Conservation (phyloP, 371 early-diverging fungal species). For the Actinomortierella wolfii region DNA sequence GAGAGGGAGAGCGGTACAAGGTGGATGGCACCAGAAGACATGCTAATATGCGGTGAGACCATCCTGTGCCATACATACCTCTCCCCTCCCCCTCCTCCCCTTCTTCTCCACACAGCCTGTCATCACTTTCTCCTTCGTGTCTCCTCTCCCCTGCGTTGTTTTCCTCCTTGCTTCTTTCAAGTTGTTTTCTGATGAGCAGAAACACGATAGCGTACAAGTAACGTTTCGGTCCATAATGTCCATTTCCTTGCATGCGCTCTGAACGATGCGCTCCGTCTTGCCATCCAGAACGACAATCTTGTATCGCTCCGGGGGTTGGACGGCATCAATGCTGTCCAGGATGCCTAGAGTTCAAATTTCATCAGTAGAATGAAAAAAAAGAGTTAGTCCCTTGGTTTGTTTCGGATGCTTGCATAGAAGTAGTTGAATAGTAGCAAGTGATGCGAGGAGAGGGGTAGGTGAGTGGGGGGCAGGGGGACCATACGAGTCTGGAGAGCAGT, state of each 20-base stretch:
- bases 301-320: constrained; percentile 75
- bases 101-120: neutral
- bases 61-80: too few relatives aligned
- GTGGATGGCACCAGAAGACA: too few relatives aligned
- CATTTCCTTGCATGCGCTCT: constrained; percentile 87
- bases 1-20: too few relatives aligned
- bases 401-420: too few relatives aligned
- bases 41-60: too few relatives aligned
- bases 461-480: too few relatives aligned
- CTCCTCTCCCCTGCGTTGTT: constrained; percentile 51
- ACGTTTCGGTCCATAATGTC: constrained; percentile 95
- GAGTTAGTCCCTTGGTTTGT: too few relatives aligned
- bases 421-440: too few relatives aligned
- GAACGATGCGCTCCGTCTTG: constrained; percentile 82
- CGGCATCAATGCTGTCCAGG: constrained; percentile 70
- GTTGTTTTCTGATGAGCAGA: constrained; percentile 14
- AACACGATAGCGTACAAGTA: constrained; percentile 57
- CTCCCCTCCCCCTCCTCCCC: neutral
- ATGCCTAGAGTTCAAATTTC: constrained; percentile 55
- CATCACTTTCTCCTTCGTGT: constrained; percentile 12
- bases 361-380: too few relatives aligned
- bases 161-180: too few relatives aligned
- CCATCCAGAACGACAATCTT: constrained; percentile 93
- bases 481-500: too few relatives aligned
- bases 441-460: too few relatives aligned